A percentile compares a stretch with the other conserved stretches of the same genome.
Evolutionary conservation across 1,284 basidiomycete species (phyloP).

Genomic region (Fomitopsis palustris): DNA sequence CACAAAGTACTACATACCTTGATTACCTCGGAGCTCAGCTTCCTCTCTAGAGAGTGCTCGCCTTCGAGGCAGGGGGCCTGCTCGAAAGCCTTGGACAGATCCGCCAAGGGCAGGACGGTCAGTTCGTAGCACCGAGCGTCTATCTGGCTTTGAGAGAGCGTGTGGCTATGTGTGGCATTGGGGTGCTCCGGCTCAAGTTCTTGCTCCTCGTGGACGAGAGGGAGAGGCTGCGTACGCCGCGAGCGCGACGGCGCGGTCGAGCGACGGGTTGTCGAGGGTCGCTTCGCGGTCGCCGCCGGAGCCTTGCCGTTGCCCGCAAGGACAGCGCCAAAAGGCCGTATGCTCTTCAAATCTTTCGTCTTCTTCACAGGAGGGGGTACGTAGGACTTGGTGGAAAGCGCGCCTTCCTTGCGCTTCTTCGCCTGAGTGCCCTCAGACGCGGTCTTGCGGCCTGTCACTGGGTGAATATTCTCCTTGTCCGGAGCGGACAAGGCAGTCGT

Average conservation of each 20-base stretch:
- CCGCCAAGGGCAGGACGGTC: conserved; percentile 60
- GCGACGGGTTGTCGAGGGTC: neutral
- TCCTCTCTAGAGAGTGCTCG: neutral
- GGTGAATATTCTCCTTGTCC: conserved; percentile 78
- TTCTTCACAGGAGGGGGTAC: conserved; percentile 41
- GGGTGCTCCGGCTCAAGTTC: conserved; percentile 1
- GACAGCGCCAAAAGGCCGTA: conserved; percentile 8
- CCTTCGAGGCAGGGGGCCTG: conserved; percentile 16
- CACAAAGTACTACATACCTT: neutral
- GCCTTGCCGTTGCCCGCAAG: neutral
- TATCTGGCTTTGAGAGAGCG: conserved; percentile 31
- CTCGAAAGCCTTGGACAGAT: conserved; percentile 55
- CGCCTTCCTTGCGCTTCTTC: conserved; percentile 64
- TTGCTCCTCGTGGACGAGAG: conserved; percentile 44
- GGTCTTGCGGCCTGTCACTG: conserved; percentile 61
- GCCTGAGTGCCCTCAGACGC: conserved; percentile 30
- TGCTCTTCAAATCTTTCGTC: conserved; percentile 26
- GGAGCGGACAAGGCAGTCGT: conserved; percentile 33
- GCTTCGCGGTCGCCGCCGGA: neutral
- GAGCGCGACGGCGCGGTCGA: conserved; percentile 2
- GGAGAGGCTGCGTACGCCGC: conserved; percentile 28
- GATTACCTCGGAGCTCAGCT: neutral
- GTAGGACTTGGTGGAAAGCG: conserved; percentile 51
- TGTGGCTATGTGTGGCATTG: conserved; percentile 4
- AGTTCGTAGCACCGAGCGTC: conserved; percentile 60